Evolutionary conservation across 1,284 basidiomycete species (phyloP).

Genomic region (Microbotryomycetes sp.): DNA sequence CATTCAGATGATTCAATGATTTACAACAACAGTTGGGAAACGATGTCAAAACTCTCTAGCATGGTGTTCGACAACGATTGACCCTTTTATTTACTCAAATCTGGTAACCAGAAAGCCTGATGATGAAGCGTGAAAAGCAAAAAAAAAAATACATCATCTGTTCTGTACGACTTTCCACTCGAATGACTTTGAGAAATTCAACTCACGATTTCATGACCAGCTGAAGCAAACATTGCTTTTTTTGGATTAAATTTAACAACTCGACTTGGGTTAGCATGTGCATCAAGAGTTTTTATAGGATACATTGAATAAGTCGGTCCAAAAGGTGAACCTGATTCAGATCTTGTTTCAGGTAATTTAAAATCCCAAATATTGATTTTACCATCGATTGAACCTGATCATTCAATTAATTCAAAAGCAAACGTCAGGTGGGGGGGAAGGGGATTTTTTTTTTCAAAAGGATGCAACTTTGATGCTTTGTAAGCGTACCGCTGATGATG

Average conservation of each 20-base stretch:
- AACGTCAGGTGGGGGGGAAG: too few relatives aligned
- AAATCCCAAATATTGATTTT: slow-evolving; percentile 71
- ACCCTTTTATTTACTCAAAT: too few relatives aligned
- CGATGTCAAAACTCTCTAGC: too few relatives aligned
- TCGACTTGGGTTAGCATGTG: slow-evolving; percentile 65
- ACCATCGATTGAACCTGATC: slow-evolving; percentile 71
- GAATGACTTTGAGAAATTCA: not conserved
- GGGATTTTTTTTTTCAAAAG: too few relatives aligned
- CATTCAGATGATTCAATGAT: too few relatives aligned
- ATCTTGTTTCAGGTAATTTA: slow-evolving; percentile 1
- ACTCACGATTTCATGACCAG: slow-evolving; percentile 75
- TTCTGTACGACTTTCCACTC: not conserved
- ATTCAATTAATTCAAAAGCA: not conserved
- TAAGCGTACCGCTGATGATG: slow-evolving; percentile 52
- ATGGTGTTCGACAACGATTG: too few relatives aligned
- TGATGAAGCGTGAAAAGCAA: slow-evolving; percentile 17
- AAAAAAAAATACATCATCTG: not conserved
- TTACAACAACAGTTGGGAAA: too few relatives aligned
- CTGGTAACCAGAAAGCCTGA: slow-evolving; percentile 80
- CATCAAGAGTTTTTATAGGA: slow-evolving; percentile 59
- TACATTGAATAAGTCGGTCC: slow-evolving; percentile 48
- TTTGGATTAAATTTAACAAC: slow-evolving; percentile 84
- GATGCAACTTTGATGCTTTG: not conserved
- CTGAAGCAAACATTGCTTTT: slow-evolving; percentile 78
- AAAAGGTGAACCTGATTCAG: slow-evolving; percentile 27